These are phyloP conservation scores for Mycena sanguinolenta DNA, from an alignment of 768 basidiomycete species.

Conservation along the genomic window DNA sequence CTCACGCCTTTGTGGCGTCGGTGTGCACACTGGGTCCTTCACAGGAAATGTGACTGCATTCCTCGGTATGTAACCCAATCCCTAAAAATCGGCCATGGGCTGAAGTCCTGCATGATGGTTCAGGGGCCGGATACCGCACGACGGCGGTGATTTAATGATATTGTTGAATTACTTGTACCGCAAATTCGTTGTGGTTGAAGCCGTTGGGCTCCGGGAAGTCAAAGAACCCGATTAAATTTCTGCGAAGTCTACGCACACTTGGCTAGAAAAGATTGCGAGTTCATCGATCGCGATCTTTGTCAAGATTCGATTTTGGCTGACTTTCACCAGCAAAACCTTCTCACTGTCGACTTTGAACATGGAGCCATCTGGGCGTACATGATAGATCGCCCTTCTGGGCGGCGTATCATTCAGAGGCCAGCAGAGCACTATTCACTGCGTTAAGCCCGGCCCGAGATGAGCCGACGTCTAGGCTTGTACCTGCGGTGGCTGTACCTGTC, in stretches of 20 bases:
- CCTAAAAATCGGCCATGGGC: not conserved
- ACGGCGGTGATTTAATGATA: not conserved
- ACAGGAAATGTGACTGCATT: constrained; percentile 18
- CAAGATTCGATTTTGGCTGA: not conserved
- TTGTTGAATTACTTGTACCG: constrained; percentile 16
- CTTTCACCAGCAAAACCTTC: constrained; percentile 15
- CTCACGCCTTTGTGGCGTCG: too few species aligned
- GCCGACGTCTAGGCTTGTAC: too few species aligned
- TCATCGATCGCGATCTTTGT: not conserved
- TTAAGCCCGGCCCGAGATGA: too few species aligned
- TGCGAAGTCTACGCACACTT: not conserved
- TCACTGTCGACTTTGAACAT: constrained; percentile 23
- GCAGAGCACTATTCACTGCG: not conserved
- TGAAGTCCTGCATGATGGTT: not conserved
- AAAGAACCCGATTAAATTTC: not conserved
- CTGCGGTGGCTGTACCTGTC: too few species aligned
- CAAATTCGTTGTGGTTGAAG: constrained; percentile 8
- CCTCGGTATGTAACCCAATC: constrained; percentile 4
- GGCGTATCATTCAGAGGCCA: constrained; percentile 24
- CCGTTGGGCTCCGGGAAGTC: not conserved
- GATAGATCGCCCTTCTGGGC: constrained; percentile 4
- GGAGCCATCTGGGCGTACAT: constrained; percentile 15
- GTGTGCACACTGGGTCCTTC: too few species aligned
- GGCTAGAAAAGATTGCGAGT: constrained; percentile 21
- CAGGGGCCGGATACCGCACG: not conserved